phyloP scores from a whole-genome alignment of 2,329 filamentous ascomycete species.

The Bisporella sp. region DNA sequence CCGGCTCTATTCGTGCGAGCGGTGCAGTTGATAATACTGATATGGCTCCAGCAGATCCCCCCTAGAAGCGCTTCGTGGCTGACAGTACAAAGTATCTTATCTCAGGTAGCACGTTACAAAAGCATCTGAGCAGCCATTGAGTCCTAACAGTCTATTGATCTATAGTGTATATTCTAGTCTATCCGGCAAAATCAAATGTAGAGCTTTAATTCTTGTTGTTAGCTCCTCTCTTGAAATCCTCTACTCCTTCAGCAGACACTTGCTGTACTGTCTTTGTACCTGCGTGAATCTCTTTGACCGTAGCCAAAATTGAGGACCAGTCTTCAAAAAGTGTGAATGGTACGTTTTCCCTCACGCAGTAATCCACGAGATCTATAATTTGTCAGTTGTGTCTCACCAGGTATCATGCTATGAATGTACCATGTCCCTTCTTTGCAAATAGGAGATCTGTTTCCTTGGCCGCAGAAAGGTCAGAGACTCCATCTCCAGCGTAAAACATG shows the following conservation, averaged over 20 bases:
- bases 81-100: too few species aligned
- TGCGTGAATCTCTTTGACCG: conserved; percentile 69
- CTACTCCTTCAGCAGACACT: conserved; percentile 43
- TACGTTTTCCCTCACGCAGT: conserved; percentile 76
- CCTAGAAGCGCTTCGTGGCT: too few species aligned
- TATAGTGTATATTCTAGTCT: not conserved
- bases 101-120: too few species aligned
- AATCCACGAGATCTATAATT: conserved; percentile 70
- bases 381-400: not conserved
- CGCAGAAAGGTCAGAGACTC: conserved; percentile 86
- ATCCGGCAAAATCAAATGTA: not conserved
- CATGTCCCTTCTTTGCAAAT: conserved; percentile 87
- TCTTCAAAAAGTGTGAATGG: conserved; percentile 84
- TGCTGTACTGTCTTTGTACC: conserved; percentile 65
- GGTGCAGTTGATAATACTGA: too few species aligned
- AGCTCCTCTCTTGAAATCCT: conserved; percentile 17
- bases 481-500: conserved; percentile 92
- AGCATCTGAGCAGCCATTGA: too few species aligned
- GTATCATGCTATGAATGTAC: conserved; percentile 37
- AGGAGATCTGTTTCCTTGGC: conserved; percentile 88
- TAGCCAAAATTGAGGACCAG: conserved; percentile 72
- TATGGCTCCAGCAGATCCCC: too few species aligned
- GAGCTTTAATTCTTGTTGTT: conserved; percentile 7
- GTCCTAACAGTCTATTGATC: too few species aligned
- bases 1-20: too few species aligned